A percentile compares a stretch with the other conserved stretches of the same genome.
phyloP scores from a whole-genome alignment of 371 early-diverging fungal species.

The Chytridiales sp. region DNA sequence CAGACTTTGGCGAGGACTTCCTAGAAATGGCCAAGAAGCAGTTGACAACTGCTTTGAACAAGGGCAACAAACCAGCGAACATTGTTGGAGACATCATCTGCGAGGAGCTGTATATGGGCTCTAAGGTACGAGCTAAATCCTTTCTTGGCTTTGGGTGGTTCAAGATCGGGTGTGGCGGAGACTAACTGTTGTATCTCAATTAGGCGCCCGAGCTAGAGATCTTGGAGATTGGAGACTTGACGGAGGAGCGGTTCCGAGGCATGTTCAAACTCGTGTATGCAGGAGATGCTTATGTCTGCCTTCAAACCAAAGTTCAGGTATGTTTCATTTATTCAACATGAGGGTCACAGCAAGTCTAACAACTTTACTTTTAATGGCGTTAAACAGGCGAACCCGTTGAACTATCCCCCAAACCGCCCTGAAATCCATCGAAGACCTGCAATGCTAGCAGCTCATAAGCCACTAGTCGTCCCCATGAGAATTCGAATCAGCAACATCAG shows the following conservation, averaged over 20 bases:
- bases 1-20: conserved; percentile 81
- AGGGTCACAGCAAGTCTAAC: no score
- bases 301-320: conserved; percentile 94
- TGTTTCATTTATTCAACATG: conserved; percentile 2
- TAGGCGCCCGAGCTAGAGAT: conserved; percentile 96
- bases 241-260: conserved; percentile 88
- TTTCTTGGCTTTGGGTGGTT: neutral
- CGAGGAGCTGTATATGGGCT: conserved; percentile 92
- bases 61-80: conserved; percentile 84
- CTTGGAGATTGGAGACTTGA: conserved; percentile 94
- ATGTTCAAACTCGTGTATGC: conserved; percentile 91
- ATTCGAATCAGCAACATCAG: conserved; percentile 85
- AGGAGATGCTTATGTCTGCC: conserved; percentile 90
- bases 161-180: neutral
- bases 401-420: conserved; percentile 56
- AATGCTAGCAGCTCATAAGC: conserved; percentile 77
- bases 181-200: neutral
- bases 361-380: neutral
- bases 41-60: conserved; percentile 88
- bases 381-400: conserved; percentile 77
- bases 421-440: conserved; percentile 18
- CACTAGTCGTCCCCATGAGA: conserved; percentile 94
- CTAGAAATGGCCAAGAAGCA: conserved; percentile 79
- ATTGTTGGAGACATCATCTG: conserved; percentile 88
- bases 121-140: conserved; percentile 55